Base-by-base conservation (phyloP, 2,329 filamentous ascomycete species). In the Ophiobolus disseminans region DNA sequence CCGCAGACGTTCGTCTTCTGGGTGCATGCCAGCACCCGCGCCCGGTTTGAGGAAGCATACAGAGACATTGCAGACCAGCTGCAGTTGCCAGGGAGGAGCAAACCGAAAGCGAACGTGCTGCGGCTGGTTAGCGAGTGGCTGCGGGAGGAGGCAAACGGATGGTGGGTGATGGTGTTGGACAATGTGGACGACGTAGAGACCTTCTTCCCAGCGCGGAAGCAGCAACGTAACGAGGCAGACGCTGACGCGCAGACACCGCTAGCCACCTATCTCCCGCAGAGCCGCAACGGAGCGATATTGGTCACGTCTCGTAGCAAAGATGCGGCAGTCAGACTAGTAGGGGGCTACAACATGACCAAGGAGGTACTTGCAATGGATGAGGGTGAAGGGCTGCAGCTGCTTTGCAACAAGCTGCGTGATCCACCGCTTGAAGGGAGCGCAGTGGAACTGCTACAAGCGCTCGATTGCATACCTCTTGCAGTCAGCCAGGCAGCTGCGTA, bases 401-500 rank as follows among this genome's bases (percentile, higher is more conserved):
- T 59, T 22, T 30, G 16, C 16, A 55, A 55, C 17, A 60, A 58
- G 45, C 49, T 58, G 10, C n/a, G 30, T 14, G 30, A 32, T 25
- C 36, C 14, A 22, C 36, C 36, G n/a, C 10, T 16, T 17, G 21
- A 39, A 26, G 36, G 26, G 36, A 39, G 21, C n/a, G 40, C 40
- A 3, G 34, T 20, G 11, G 32, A n/a, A 16, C 23, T 55, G 22
- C 26, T 51, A 5, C 38, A 43, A 11, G 37, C 40, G 21, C 48
- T 57, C n/a, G 50, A 52, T 31, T 47, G 22, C 23, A 58, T 58
- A 41, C 53, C 53, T 11, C 53, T 57, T 37, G 50, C 53, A 10
- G 48, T 53, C n/a, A 31, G 57, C 2, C 66, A 73, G 42, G 70
- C 70, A 3, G 63, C 66, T 26, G 60, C 65, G 6, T 73, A 70